Base-by-base conservation (phyloP, 495 filamentous ascomycete genomes). In the Neurospora cerealis region DNA sequence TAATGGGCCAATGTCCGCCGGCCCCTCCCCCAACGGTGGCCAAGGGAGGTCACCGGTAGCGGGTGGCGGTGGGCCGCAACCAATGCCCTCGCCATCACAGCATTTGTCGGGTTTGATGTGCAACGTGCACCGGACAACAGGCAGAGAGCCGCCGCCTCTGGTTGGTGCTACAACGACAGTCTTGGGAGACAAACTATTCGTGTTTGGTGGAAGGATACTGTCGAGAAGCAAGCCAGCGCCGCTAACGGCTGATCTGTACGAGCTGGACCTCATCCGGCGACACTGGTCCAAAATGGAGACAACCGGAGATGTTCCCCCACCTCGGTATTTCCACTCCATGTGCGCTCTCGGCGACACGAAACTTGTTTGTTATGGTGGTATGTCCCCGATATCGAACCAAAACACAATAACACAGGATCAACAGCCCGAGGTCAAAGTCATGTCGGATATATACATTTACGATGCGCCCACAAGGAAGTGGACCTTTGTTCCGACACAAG, bases 401-500 rank as follows among this genome's bases (percentile, higher is more conserved):
- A 78, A 85, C 72, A 77, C 84, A 70, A 76, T 83, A 70, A 82
- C 86, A 0, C 86, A 88, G 74, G 93, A 95, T 69, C 83, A 89
- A 36, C 93, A 96, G 75, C 90, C 93, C 36, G 96, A 98, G 80
- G 92, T 98, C 9, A 90, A 95, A 6, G 96, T 99, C 72, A 97
- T 98, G 94, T 96, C 94, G 10, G 96, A 99, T 85, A 95, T 99
- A 72, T 93, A 98, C 81, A 94, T 99, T 8, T 98, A 92, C 78
- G 96, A 99, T 79, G 93, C 96, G n/a, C 87, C 89, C 8, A 91
- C 92, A 0, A 90, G 87, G 75, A 91, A 88, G 40, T 99, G 96
- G 96, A 94, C 91, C 48, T 93, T 89, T 39, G 90, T 99, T 71
- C 88, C 91, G 13, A 90, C 93, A 0, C 84, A 87, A 69, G 93